Evolutionary conservation across 441 rosid species (phyloP).

Genomic region (Aquilaria agallochum): DNA sequence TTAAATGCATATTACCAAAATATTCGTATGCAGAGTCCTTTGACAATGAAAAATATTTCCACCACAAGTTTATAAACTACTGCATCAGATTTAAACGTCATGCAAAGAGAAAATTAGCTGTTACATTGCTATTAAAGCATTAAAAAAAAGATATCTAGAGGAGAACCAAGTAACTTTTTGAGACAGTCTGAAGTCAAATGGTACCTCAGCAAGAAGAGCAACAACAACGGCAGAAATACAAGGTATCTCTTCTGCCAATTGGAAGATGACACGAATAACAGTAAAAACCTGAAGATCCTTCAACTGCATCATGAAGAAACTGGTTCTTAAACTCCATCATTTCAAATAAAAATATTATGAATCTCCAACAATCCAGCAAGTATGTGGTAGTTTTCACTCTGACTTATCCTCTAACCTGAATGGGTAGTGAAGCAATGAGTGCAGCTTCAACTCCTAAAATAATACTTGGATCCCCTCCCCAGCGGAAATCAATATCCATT

Average conservation of each 20-base stretch:
- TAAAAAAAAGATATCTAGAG: not conserved
- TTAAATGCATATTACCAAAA: too few relatives aligned
- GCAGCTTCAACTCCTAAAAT: constrained; percentile 89
- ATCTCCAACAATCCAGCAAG: not conserved
- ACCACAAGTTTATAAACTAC: not conserved
- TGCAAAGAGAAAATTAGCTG: not conserved
- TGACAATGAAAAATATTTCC: not conserved
- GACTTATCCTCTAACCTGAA: constrained; percentile 57
- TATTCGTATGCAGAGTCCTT: too few relatives aligned
- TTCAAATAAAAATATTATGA: constrained; percentile 2
- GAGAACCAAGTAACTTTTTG: constrained; percentile 5
- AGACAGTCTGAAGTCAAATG: constrained; percentile 1
- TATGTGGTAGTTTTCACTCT: constrained; percentile 4
- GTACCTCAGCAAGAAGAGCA: constrained; percentile 92
- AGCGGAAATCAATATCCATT: constrained; percentile 95
- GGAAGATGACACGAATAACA: constrained; percentile 88
- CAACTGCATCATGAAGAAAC: constrained; percentile 51
- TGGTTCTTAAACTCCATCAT: constrained; percentile 12
- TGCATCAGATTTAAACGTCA: not conserved
- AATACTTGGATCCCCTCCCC: constrained; percentile 99
- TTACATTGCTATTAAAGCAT: not conserved
- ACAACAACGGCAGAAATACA: constrained; percentile 96
- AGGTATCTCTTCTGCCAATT: constrained; percentile 96
- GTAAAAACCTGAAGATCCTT: constrained; percentile 98
- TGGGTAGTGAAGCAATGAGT: constrained; percentile 91